A percentile compares a stretch with the other conserved stretches of the same genome.
Evolutionary conservation across 2,329 filamentous ascomycete genomes (phyloP).

Genomic region (Ilyonectria robusta): DNA sequence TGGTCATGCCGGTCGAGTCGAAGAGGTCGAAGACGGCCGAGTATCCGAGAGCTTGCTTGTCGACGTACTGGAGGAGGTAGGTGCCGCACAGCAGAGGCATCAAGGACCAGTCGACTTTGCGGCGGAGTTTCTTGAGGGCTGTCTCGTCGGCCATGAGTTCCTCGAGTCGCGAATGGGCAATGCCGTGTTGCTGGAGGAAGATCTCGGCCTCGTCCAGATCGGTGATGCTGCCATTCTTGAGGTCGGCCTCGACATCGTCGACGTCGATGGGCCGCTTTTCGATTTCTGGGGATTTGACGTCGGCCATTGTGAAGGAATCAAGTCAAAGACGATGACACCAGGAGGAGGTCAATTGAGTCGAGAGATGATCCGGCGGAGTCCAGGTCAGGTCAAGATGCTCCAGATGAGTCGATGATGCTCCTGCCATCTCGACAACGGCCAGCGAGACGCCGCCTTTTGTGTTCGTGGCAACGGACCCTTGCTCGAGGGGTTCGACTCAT

Average conservation of each 20-base stretch:
- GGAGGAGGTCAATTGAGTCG: not conserved
- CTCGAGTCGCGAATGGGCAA: conserved; percentile 38
- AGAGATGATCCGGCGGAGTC: conserved; percentile 1
- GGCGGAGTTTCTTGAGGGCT: conserved; percentile 47
- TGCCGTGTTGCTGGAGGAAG: conserved; percentile 46
- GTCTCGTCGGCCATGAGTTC: conserved; percentile 46
- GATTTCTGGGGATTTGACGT: conserved; percentile 36
- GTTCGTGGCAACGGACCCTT: conserved; percentile 8
- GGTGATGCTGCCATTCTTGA: conserved; percentile 40
- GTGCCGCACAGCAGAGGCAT: conserved; percentile 67
- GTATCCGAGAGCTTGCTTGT: conserved; percentile 69
- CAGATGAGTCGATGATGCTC: conserved; percentile 3
- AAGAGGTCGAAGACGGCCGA: conserved; percentile 70
- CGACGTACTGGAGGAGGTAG: conserved; percentile 68
- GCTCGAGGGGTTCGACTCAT: conserved; percentile 30
- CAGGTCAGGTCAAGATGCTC: not conserved
- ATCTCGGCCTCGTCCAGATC: conserved; percentile 48
- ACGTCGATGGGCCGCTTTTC: conserved; percentile 40
- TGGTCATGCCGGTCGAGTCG: conserved; percentile 61
- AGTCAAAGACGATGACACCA: not conserved
- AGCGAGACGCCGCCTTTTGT: conserved; percentile 36
- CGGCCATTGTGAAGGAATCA: conserved; percentile 33
- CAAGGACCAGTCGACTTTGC: conserved; percentile 64
- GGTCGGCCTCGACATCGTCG: conserved; percentile 44
- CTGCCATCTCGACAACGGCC: conserved; percentile 4